These are phyloP conservation scores for Chaetoscypha palmicola DNA, from an alignment of 2,329 filamentous ascomycete species.

Conservation along the genomic window DNA sequence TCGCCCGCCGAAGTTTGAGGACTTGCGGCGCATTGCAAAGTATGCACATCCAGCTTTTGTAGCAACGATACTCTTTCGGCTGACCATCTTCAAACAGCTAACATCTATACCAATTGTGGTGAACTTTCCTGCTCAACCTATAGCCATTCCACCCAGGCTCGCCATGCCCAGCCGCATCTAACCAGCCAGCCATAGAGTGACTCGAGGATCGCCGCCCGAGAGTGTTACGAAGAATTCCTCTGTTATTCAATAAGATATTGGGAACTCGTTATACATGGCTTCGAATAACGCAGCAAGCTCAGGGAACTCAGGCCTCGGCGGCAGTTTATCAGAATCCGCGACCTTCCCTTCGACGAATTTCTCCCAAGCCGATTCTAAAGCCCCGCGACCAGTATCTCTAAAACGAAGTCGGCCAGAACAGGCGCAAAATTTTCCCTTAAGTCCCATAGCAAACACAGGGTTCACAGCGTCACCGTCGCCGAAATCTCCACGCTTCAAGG, in stretches of 20 bases:
- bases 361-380: conserved; percentile 17
- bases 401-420: conserved; percentile 28
- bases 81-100: not conserved
- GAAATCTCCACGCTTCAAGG: conserved; percentile 29
- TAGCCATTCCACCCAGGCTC: not conserved
- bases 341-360: conserved; percentile 8
- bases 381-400: conserved; percentile 24
- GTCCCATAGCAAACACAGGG: conserved; percentile 25
- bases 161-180: not conserved
- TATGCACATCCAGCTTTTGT: not conserved
- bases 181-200: not conserved
- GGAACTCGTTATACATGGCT: not conserved
- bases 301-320: not conserved
- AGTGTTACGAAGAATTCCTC: not conserved
- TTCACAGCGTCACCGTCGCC: conserved; percentile 26
- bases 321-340: not conserved
- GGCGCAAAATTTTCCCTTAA: conserved; percentile 18
- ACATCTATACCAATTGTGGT: not conserved
- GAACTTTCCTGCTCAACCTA: too few species aligned
- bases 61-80: not conserved
- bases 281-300: not conserved
- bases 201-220: not conserved
- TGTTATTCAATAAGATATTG: not conserved
- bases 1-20: not conserved
- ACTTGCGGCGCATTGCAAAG: not conserved